These are phyloP conservation scores for Geotrichum bryndzae DNA, from an alignment of 1,139 yeast genomes.

Conservation along the genomic window DNA sequence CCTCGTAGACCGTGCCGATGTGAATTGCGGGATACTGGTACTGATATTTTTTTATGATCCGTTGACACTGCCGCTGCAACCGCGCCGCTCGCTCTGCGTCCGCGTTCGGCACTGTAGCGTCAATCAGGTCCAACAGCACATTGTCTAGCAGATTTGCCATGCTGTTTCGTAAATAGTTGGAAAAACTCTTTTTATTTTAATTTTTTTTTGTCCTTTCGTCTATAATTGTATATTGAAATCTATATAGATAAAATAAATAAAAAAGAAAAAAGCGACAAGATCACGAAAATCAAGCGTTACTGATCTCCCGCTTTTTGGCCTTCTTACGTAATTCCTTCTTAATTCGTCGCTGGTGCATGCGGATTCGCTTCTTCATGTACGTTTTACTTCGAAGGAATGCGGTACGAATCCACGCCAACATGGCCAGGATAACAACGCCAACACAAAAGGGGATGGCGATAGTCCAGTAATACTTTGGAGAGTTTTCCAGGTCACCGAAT, in stretches of 20 bases:
- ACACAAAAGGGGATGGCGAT: constrained; percentile 47
- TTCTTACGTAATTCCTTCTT: constrained; percentile 12
- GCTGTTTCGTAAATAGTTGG: not conserved
- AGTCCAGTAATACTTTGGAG: constrained; percentile 46
- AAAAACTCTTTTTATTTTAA: not conserved
- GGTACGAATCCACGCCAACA: constrained; percentile 27
- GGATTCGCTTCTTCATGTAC: constrained; percentile 10
- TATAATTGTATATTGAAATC: not conserved
- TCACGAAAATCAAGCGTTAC: not conserved
- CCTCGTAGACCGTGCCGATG: not conserved
- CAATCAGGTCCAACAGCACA: not conserved
- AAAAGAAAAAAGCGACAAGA: not conserved
- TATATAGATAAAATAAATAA: not conserved
- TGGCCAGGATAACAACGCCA: constrained; percentile 32
- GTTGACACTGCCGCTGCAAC: not conserved
- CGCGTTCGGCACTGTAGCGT: not conserved
- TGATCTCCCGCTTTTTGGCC: constrained; percentile 12
- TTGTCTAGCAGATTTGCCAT: not conserved
- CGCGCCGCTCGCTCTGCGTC: not conserved
- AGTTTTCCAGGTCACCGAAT: constrained; percentile 43
- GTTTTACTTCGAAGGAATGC: constrained; percentile 9
- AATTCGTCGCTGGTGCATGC: constrained; percentile 15
- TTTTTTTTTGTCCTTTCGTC: not conserved
- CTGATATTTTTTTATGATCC: not conserved
- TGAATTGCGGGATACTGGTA: not conserved